A percentile compares a stretch with the other conserved stretches of the same genome.
These are phyloP conservation scores for Potentilla sterilis DNA, from an alignment of 306 rosid genomes.

Conservation along the genomic window DNA sequence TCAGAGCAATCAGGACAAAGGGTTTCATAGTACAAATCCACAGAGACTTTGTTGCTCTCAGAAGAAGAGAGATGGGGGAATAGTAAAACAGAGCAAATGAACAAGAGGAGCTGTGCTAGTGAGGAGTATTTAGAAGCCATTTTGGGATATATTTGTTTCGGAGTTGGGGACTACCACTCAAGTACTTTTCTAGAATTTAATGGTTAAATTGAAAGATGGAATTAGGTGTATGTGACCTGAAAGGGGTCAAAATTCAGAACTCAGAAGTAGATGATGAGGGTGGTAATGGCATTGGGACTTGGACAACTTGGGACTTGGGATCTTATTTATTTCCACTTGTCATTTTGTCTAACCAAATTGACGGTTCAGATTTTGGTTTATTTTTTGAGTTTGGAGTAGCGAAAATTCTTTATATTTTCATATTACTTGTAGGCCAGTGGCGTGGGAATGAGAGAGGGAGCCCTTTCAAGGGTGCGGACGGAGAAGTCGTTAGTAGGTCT, in stretches of 20 bases:
- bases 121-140: background rate
- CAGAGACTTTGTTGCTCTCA: constrained; percentile 3
- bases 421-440: too few species aligned
- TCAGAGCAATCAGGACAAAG: constrained; percentile 20
- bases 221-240: background rate
- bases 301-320: background rate
- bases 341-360: background rate
- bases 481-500: too few species aligned
- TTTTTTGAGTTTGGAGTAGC: too few species aligned
- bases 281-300: background rate
- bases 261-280: background rate
- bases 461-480: too few species aligned
- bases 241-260: constrained; percentile 4
- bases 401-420: too few species aligned
- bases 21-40: constrained; percentile 33
- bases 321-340: background rate
- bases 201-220: background rate
- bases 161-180: background rate
- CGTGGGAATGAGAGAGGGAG: too few species aligned
- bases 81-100: background rate
- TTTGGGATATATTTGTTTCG: background rate
- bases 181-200: background rate
- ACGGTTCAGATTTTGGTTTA: too few species aligned
- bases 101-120: background rate
- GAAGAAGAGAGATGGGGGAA: background rate